Evolutionary conservation across 768 basidiomycete genomes (phyloP), one percentile per base, ranked within the genome.

Genomic region (Xerocomus brunneocitrinus): DNA sequence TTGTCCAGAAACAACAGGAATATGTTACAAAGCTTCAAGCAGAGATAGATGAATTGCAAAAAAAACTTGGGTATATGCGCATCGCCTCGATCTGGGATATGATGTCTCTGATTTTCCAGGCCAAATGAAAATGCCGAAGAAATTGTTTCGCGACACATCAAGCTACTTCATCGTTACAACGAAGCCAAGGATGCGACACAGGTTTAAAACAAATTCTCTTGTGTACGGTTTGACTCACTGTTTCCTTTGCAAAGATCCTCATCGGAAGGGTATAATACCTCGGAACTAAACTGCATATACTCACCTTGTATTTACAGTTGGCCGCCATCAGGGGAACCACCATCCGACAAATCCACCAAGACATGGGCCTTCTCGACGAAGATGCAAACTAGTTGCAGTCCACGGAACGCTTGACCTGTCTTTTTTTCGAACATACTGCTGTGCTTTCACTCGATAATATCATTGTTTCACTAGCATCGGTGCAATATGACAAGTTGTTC

Each of bases 131-230:
- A 83, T 47, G 78, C 84, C 0, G 79, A 83, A 40, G 71, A 70
- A 46, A 79, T 87, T 8, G 80, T 86, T 24, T 81, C 83, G 55
- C 70, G 73, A 13, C 87, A 90, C 60, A 90, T 90, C 66, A 79
- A 79, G 58, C 73, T 88, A 4, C 71, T 90, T 34, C 89, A 91
- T 66, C 74, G 72, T 35, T 91, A 90, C 56, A 91, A 91, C 55
- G 89, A 91, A 65, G 80, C 87, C 8, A 91, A 91, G 63, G 89
- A 91, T 65, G 89, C 88, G 4, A 77, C 87, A 0, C 89, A 91
- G 82, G 89, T 82, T 34, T 22, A 47, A 46, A 31, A 32, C 52
- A 14, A 49, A 45, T 44, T 41, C 5, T 41, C 42, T 52, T 35
- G 19, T 16, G n/a, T 31, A 38, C 3, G 3, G 13, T 22, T 49